A percentile compares a stretch with the other conserved stretches of the same genome.
Conservation (phyloP, 2,329 filamentous ascomycete genomes). For the Alternaria longipes region DNA sequence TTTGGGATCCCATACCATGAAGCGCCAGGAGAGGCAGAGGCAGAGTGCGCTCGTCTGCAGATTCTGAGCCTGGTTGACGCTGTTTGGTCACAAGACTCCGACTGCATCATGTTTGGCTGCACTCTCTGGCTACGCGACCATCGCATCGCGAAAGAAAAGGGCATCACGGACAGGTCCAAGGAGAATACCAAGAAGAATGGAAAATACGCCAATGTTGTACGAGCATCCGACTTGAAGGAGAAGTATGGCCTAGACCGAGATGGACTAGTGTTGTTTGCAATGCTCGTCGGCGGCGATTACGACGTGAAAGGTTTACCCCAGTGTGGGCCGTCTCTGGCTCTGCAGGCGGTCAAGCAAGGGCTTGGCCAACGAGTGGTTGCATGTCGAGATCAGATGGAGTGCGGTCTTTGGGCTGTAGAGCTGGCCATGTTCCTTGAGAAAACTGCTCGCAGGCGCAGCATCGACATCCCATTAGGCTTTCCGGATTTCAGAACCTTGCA, state of each 20-base stretch:
- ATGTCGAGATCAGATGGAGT: slow-evolving; percentile 31
- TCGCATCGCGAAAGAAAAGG: slow-evolving; percentile 36
- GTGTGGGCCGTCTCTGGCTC: slow-evolving; percentile 49
- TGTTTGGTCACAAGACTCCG: slow-evolving; percentile 60
- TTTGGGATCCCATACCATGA: slow-evolving; percentile 56
- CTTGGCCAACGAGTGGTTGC: slow-evolving; percentile 44
- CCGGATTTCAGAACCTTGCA: slow-evolving; percentile 41
- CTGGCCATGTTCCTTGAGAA: slow-evolving; percentile 27
- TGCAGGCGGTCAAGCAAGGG: slow-evolving; percentile 35
- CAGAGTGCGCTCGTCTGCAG: slow-evolving; percentile 59
- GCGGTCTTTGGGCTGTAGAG: slow-evolving; percentile 36
- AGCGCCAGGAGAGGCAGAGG: slow-evolving; percentile 60
- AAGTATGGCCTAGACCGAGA: slow-evolving; percentile 46
- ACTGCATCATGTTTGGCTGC: slow-evolving; percentile 60
- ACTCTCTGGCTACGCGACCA: slow-evolving; percentile 53
- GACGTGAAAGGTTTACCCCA: slow-evolving; percentile 48
- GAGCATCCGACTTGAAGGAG: slow-evolving; percentile 37
- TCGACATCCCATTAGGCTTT: slow-evolving; percentile 26
- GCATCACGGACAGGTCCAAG: slow-evolving; percentile 30
- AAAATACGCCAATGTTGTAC: slow-evolving; percentile 45
- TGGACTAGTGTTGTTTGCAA: slow-evolving; percentile 52
- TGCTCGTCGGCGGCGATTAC: slow-evolving; percentile 56
- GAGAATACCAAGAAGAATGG: slow-evolving; percentile 45
- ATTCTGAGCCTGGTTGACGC: slow-evolving; percentile 57
- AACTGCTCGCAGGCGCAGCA: slow-evolving; percentile 5